Percentiles rank a stretch among this genome's conserved stretches.
Evolutionary conservation across 345 rosid species (phyloP).

Genomic region (Salix purpurea): DNA sequence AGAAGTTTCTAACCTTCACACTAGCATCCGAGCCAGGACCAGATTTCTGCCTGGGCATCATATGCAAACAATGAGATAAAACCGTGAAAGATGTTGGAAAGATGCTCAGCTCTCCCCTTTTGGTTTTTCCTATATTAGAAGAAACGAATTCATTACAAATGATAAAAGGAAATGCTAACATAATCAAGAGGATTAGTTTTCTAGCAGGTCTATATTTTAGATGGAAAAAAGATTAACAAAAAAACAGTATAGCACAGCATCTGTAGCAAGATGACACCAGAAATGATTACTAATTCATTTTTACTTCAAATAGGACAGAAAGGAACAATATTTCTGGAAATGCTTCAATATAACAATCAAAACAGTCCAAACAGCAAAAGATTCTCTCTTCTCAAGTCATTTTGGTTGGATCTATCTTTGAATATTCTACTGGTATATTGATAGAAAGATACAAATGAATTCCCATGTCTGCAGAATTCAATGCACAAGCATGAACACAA

Average conservation of each 20-base stretch:
- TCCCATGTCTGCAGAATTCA: background rate
- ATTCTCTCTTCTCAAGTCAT: background rate
- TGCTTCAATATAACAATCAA: background rate
- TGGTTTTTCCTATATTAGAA: constrained; percentile 68
- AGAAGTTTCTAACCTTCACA: constrained; percentile 39
- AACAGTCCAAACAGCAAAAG: background rate
- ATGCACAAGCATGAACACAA: background rate
- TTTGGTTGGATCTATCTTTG: background rate
- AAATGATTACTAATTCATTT: background rate
- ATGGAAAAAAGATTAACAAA: background rate
- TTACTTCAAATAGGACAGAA: background rate
- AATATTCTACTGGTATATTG: background rate
- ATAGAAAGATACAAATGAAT: background rate
- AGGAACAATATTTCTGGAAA: background rate
- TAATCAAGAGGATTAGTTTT: background rate
- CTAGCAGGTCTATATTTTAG: background rate
- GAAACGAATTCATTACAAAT: background rate
- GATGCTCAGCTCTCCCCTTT: constrained; percentile 89
- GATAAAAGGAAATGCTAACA: background rate
- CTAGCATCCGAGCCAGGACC: constrained; percentile 40
- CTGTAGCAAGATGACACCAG: background rate
- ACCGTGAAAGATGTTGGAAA: constrained; percentile 57
- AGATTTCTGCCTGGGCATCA: constrained; percentile 84
- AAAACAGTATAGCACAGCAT: background rate
- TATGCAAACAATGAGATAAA: constrained; percentile 90